Conservation (phyloP, 2,329 filamentous ascomycete species). For the Aspergillus sp. region DNA sequence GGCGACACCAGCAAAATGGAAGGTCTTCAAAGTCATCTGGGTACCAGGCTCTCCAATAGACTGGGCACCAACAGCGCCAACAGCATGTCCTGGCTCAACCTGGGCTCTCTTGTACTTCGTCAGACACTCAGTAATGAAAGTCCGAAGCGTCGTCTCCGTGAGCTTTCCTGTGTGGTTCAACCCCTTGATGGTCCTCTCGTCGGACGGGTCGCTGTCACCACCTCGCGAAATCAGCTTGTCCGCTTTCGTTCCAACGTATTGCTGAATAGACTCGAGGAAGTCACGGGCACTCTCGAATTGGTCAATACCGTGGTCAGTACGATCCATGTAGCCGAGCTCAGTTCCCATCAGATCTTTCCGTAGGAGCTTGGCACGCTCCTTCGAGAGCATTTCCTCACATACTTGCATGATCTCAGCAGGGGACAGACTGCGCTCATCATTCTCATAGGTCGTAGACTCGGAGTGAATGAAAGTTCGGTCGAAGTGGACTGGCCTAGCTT, state of each 20-base stretch:
- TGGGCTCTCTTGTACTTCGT: slow-evolving; percentile 88
- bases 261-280: slow-evolving; percentile 76
- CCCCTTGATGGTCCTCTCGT: slow-evolving; percentile 33
- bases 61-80: slow-evolving; percentile 93
- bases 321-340: slow-evolving; percentile 67
- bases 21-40: slow-evolving; percentile 99
- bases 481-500: slow-evolving; percentile 88
- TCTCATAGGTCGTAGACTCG: slow-evolving; percentile 74
- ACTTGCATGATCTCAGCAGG: slow-evolving; percentile 71
- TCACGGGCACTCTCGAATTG: slow-evolving; percentile 78
- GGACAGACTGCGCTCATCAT: slow-evolving; percentile 69
- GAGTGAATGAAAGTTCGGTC: slow-evolving; percentile 84
- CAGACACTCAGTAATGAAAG: slow-evolving; percentile 79
- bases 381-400: slow-evolving; percentile 66
- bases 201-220: slow-evolving; percentile 31
- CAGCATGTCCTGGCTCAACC: slow-evolving; percentile 91
- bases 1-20: slow-evolving; percentile 99
- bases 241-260: slow-evolving; percentile 66
- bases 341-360: slow-evolving; percentile 63
- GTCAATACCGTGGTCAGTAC: slow-evolving; percentile 66
- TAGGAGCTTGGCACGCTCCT: slow-evolving; percentile 65
- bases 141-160: slow-evolving; percentile 68
- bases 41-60: slow-evolving; percentile 98
- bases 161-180: slow-evolving; percentile 79
- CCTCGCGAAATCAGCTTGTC: slow-evolving; percentile 54